These are phyloP conservation scores for Magnaporthiopsis poae DNA, from an alignment of 2,329 filamentous ascomycete species.

Conservation along the genomic window DNA sequence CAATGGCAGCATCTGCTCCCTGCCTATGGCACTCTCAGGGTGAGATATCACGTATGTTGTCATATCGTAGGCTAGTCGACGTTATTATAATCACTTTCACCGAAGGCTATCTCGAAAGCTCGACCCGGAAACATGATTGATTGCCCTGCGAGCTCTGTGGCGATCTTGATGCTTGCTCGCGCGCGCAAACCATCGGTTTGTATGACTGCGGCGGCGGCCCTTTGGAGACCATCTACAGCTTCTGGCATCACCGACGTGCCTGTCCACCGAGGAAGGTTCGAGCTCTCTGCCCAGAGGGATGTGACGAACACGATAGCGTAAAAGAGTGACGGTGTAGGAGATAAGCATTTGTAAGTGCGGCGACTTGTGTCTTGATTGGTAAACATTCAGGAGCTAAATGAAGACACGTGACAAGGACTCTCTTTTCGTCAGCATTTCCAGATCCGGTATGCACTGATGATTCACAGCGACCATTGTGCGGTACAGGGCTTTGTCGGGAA, in stretches of 20 bases:
- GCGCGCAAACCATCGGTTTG: not conserved
- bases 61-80: not conserved
- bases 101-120: not conserved
- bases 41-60: not conserved
- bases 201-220: conserved; percentile 48
- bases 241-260: conserved; percentile 49
- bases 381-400: not conserved
- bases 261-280: conserved; percentile 48
- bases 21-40: not conserved
- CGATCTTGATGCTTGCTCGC: not conserved
- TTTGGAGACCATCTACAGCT: conserved; percentile 45
- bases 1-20: not conserved
- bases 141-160: not conserved
- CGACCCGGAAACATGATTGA: not conserved
- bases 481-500: too few species aligned
- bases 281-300: conserved; percentile 29
- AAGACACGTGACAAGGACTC: not conserved
- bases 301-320: not conserved
- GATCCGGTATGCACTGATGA: not conserved
- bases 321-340: not conserved
- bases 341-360: not conserved
- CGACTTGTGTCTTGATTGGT: not conserved
- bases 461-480: not conserved
- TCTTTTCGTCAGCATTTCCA: not conserved
- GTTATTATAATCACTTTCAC: not conserved